Evolutionary conservation across 805 yeast species (phyloP).

Genomic region (Candida silvatica): DNA sequence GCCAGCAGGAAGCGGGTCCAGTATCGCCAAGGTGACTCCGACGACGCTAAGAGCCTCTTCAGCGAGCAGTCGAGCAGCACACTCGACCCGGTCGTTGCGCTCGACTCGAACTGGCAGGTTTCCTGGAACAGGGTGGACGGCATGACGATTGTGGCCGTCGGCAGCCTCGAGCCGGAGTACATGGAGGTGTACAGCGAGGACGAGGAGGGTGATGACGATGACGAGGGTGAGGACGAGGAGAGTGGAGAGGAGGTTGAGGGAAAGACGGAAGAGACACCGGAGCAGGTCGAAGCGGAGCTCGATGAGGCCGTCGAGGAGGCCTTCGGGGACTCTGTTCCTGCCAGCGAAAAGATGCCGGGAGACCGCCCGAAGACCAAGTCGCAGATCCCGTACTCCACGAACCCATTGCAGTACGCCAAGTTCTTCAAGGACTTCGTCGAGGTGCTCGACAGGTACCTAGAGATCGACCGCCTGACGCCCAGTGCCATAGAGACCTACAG

Average conservation of each 20-base stretch:
- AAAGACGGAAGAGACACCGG: slow-evolving; percentile 2
- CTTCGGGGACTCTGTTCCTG: not conserved
- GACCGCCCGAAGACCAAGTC: not conserved
- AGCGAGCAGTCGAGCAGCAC: not conserved
- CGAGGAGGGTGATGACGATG: slow-evolving; percentile 19
- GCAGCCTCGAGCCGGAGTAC: slow-evolving; percentile 8
- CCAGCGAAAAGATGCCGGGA: not conserved
- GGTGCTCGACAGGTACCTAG: slow-evolving; percentile 34
- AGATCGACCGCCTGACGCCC: slow-evolving; percentile 38
- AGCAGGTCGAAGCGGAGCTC: slow-evolving; percentile 3
- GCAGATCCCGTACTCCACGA: slow-evolving; percentile 14
- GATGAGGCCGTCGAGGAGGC: slow-evolving; percentile 2
- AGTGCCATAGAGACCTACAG: slow-evolving; percentile 57
- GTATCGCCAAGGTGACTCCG: not conserved
- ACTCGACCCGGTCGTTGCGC: slow-evolving; percentile 19
- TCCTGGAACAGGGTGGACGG: slow-evolving; percentile 21
- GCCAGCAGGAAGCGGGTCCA: not conserved
- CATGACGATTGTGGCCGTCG: slow-evolving; percentile 12
- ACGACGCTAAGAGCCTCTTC: not conserved
- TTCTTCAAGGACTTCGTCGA: slow-evolving; percentile 33
- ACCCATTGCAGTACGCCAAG: slow-evolving; percentile 35
- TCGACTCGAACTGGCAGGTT: slow-evolving; percentile 23
- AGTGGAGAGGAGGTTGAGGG: slow-evolving; percentile 9
- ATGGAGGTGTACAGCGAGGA: slow-evolving; percentile 24
- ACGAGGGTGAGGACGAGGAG: slow-evolving; percentile 12